Percentiles rank a stretch among this genome's conserved stretches.
Evolutionary conservation across 2,329 filamentous ascomycete species (phyloP).

Genomic region (Clarireedia sp.): DNA sequence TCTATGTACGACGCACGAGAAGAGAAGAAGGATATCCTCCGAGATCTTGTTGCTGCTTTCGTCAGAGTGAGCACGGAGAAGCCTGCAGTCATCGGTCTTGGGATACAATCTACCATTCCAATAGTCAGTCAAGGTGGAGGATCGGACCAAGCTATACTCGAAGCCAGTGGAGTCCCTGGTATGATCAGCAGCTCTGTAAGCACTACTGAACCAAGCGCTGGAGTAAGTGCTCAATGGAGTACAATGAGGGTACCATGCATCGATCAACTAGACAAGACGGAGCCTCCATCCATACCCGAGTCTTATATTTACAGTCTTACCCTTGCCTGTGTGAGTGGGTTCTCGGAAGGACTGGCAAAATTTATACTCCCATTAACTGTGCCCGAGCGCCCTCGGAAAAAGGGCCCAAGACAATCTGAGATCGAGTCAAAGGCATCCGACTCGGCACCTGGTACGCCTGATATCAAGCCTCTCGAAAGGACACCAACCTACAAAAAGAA

Average conservation of each 20-base stretch:
- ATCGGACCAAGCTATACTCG: conserved; percentile 78
- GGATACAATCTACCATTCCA: conserved; percentile 81
- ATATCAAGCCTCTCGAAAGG: conserved; percentile 40
- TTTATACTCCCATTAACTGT: conserved; percentile 89
- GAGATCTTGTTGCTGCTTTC: conserved; percentile 76
- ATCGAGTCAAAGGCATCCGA: conserved; percentile 18
- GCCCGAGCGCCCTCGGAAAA: conserved; percentile 57
- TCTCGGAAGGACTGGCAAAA: conserved; percentile 88
- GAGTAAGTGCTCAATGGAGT: conserved; percentile 90
- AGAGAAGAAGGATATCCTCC: conserved; percentile 67
- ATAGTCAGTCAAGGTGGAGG: conserved; percentile 50
- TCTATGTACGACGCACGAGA: conserved; percentile 67
- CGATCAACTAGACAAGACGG: conserved; percentile 88
- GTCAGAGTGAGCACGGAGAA: conserved; percentile 92
- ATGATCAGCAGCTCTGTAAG: conserved; percentile 70
- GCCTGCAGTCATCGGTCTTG: conserved; percentile 78
- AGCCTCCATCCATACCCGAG: conserved; percentile 74
- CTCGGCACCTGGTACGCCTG: conserved; percentile 15
- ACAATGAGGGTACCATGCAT: conserved; percentile 78
- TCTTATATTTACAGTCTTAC: conserved; percentile 91
- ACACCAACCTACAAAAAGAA: conserved; percentile 65
- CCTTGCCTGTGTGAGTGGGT: conserved; percentile 76
- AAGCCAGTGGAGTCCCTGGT: conserved; percentile 79
- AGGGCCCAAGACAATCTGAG: conserved; percentile 23
- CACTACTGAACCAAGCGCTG: conserved; percentile 56